Conservation (phyloP, 495 filamentous ascomycete species). For the Cetradonia linearis region DNA sequence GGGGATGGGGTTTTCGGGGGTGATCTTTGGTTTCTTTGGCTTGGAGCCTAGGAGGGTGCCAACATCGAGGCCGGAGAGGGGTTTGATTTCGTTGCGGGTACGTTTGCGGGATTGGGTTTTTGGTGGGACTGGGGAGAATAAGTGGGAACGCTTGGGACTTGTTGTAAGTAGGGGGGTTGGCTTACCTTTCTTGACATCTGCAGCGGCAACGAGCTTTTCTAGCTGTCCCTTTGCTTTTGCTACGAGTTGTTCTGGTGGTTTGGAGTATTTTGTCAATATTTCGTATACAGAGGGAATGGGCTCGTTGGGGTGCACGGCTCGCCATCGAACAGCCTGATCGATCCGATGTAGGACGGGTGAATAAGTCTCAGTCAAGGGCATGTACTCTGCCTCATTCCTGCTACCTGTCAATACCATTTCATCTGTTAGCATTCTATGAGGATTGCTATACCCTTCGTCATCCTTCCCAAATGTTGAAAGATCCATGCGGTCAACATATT, state of each 20-base stretch:
- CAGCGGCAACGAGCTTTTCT: slow-evolving; percentile 52
- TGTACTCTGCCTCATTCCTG: slow-evolving; percentile 61
- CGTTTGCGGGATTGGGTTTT: slow-evolving; percentile 68
- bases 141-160: not conserved
- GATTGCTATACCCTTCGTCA: slow-evolving; percentile 57
- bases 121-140: slow-evolving; percentile 53
- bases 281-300: slow-evolving; percentile 56
- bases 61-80: slow-evolving; percentile 84
- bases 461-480: slow-evolving; percentile 51
- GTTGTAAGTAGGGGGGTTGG: not conserved
- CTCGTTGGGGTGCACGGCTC: slow-evolving; percentile 64
- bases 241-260: slow-evolving; percentile 58
- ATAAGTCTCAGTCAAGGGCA: slow-evolving; percentile 72
- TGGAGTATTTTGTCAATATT: slow-evolving; percentile 62
- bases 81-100: slow-evolving; percentile 60
- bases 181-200: slow-evolving; percentile 79
- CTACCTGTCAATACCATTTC: slow-evolving; percentile 30
- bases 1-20: slow-evolving; percentile 71
- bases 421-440: no score
- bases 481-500: slow-evolving; percentile 93
- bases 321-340: slow-evolving; percentile 69
- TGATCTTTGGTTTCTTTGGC: slow-evolving; percentile 53
- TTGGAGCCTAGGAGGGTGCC: slow-evolving; percentile 58
- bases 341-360: slow-evolving; percentile 90
- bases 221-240: slow-evolving; percentile 45